Evolutionary conservation across 441 rosid species (phyloP), one percentile per base, ranked within the genome.

Genomic region (Pelargonium australe): DNA sequence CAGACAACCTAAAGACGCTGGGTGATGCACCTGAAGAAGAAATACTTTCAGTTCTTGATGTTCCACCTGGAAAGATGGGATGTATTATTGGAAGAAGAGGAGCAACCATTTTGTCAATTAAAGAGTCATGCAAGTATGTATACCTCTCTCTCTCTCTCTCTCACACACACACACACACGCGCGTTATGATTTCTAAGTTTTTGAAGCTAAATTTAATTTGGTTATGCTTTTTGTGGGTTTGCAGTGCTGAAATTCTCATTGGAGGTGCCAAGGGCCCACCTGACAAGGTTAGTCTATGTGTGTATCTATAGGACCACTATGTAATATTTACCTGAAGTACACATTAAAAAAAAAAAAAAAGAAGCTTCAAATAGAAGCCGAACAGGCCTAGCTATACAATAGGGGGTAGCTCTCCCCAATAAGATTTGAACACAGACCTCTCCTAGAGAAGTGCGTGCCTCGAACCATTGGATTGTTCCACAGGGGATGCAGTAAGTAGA

Each of bases 1-100:
- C 76, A 92, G 98, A 84, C 76, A 73, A 77, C 77, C 72, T 88
- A 58, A 66, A 63, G 62, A 76, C 51, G 1, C 89, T 76, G 41
- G 85, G 78, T 44, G 69, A 79, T 74, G 68, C 72, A 71, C 83
- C 81, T 0, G 97, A 91, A 76, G 89, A 83, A 78, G 96, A 94
- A 81, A 81, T 88, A 64, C 89, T 94, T 49, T 89, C 97, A 25
- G 83, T 89, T 65, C 87, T 94, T 70, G 82, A 84, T 72, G 96
- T 94, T 40, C 98, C 97, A 23, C 89, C 81, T 2, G 97, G 97
- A 68, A 85, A 86, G 81, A 94, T 93, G 98, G 98, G 98, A 11
- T 79, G 82, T 70, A 69, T 93, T 75, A 93, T 91, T 76, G 98
- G 97, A 72, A 87, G 83, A 76, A 85, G 86, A 76, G 98, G 97